Evolutionary conservation across 352 stramenopile genomes (phyloP).

Genomic region (Pythium vanterpoolii): DNA sequence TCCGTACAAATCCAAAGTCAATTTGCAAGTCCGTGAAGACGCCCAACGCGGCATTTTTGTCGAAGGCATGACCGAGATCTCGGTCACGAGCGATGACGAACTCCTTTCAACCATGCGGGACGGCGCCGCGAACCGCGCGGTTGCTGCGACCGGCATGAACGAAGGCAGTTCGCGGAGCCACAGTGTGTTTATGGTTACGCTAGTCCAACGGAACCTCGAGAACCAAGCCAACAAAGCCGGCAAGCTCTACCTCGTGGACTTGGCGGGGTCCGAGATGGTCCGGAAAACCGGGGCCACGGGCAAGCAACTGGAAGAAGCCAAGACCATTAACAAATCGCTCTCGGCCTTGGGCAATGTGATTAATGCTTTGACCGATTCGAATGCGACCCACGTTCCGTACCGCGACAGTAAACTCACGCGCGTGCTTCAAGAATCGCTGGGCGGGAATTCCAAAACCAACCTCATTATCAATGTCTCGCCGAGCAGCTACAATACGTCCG

Average conservation of each 20-base stretch:
- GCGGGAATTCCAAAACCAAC: constrained; percentile 91
- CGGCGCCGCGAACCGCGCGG: constrained; percentile 78
- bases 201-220: constrained; percentile 84
- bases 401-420: constrained; percentile 91
- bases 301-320: constrained; percentile 92
- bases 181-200: constrained; percentile 90
- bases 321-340: constrained; percentile 96
- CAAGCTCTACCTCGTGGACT: constrained; percentile 93
- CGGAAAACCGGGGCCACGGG: constrained; percentile 90
- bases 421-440: constrained; percentile 91
- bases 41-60: constrained; percentile 90
- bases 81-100: constrained; percentile 90
- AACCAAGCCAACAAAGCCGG: constrained; percentile 86
- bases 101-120: constrained; percentile 81
- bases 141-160: constrained; percentile 93
- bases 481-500: constrained; percentile 85
- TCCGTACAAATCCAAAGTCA: constrained; percentile 88
- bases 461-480: constrained; percentile 93
- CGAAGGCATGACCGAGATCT: constrained; percentile 91
- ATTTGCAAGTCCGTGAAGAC: constrained; percentile 90
- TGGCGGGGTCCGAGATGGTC: constrained; percentile 94
- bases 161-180: constrained; percentile 89
- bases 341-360: constrained; percentile 94
- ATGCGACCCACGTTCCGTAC: constrained; percentile 83
- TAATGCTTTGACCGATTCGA: constrained; percentile 88